Evolutionary conservation across 2,329 filamentous ascomycete genomes (phyloP).

Genomic region (Thermothelomyces thermophilus): DNA sequence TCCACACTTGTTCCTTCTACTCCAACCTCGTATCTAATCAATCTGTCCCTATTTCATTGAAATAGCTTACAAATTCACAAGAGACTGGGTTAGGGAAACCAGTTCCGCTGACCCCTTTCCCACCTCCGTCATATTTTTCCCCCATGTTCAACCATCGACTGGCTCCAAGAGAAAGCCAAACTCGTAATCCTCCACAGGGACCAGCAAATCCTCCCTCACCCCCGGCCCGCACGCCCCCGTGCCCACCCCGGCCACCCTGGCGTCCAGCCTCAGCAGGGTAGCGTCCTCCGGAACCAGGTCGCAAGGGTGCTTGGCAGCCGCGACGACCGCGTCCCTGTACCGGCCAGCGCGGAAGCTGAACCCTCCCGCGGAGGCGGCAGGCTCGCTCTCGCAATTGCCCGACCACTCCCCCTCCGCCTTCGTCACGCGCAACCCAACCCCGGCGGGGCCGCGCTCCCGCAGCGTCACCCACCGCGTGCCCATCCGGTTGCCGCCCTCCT

Average conservation of each 20-base stretch:
- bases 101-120: too few species aligned
- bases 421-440: slow-evolving; percentile 23
- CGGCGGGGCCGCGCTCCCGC: slow-evolving; percentile 24
- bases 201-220: slow-evolving; percentile 39
- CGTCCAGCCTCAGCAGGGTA: slow-evolving; percentile 38
- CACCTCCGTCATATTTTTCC: too few species aligned
- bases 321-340: slow-evolving; percentile 46
- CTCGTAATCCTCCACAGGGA: slow-evolving; percentile 34
- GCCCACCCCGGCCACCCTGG: slow-evolving; percentile 43
- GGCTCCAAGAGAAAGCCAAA: slow-evolving; percentile 39
- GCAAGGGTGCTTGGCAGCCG: slow-evolving; percentile 55
- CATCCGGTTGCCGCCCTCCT: slow-evolving; percentile 60
- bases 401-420: slow-evolving; percentile 31
- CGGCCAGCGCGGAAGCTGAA: slow-evolving; percentile 53
- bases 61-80: too few species aligned
- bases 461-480: slow-evolving; percentile 50
- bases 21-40: too few species aligned
- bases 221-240: slow-evolving; percentile 44
- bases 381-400: slow-evolving; percentile 26
- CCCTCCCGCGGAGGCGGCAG: slow-evolving; percentile 8
- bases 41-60: too few species aligned
- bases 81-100: too few species aligned
- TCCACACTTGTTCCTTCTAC: too few species aligned
- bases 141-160: slow-evolving; percentile 4
- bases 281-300: slow-evolving; percentile 49